A percentile compares a stretch with the other conserved stretches of the same genome.
Evolutionary conservation across 148 eudicot species (phyloP).

Genomic region (Fagopyrum esculentum): DNA sequence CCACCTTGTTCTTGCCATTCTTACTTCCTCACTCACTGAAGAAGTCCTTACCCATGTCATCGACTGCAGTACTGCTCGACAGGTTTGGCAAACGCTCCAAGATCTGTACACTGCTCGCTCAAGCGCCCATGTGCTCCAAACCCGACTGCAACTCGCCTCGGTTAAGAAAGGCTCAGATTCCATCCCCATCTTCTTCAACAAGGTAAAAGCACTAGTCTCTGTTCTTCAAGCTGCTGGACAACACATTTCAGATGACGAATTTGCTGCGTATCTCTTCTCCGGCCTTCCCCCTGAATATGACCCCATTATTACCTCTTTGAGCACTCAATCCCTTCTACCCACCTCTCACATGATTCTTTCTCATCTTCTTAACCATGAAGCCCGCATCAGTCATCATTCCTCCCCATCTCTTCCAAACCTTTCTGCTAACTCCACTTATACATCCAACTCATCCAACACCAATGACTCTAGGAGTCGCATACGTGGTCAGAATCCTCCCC

Average conservation of each 20-base stretch:
- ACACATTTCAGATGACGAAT: neutral
- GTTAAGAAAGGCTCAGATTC: neutral
- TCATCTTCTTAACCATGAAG: neutral
- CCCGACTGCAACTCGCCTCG: neutral
- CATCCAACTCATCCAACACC: neutral
- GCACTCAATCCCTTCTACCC: neutral
- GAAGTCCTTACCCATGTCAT: no score
- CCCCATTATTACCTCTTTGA: neutral
- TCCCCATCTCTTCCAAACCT: neutral
- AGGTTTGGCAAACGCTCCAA: neutral
- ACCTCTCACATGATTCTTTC: neutral
- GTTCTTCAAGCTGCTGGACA: neutral
- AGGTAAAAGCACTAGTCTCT: neutral
- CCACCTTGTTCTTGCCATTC: no score
- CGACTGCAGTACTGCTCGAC: no score
- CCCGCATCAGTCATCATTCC: no score
- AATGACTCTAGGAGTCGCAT: no score
- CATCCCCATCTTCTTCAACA: no score
- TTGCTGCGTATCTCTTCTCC: neutral
- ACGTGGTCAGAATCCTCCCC: no score
- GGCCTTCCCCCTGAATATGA: neutral
- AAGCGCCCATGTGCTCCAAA: neutral
- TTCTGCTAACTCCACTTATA: neutral
- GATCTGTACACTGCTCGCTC: neutral
- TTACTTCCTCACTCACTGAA: no score